Conservation (phyloP, 805 yeast species). For the Limtongia smithiae region DNA sequence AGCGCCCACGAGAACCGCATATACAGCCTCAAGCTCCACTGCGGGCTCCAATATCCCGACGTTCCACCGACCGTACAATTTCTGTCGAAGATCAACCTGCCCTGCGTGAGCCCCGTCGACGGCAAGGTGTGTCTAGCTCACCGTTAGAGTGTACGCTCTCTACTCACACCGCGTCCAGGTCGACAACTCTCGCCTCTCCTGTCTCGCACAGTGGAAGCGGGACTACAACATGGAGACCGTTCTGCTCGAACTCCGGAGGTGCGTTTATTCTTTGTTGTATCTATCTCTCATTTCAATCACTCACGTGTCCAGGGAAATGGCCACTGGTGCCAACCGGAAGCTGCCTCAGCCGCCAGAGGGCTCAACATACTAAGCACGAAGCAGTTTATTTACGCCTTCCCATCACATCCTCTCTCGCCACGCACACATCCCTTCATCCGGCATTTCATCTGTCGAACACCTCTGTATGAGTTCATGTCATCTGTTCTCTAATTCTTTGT, state of each 20-base stretch:
- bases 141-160: not conserved
- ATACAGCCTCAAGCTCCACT: conserved; percentile 73
- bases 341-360: conserved; percentile 92
- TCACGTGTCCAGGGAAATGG: conserved; percentile 61
- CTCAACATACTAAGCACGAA: conserved; percentile 52
- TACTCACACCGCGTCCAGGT: conserved; percentile 36
- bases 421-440: no score
- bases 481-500: no score
- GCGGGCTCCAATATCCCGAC: conserved; percentile 85
- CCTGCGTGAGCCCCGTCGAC: conserved; percentile 70
- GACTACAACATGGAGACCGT: conserved; percentile 92
- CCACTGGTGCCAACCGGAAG: conserved; percentile 73
- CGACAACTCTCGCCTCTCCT: conserved; percentile 53
- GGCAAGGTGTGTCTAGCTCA: conserved; percentile 46
- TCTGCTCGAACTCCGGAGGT: conserved; percentile 76
- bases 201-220: conserved; percentile 80
- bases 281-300: not conserved
- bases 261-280: not conserved
- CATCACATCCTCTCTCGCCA: no score
- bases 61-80: conserved; percentile 81
- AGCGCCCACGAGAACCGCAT: conserved; percentile 87
- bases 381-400: no score
- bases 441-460: no score
- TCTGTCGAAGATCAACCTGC: conserved; percentile 79
- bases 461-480: no score